Evolutionary conservation across 306 rosid genomes (phyloP).

Genomic region (Acacia confusa): DNA sequence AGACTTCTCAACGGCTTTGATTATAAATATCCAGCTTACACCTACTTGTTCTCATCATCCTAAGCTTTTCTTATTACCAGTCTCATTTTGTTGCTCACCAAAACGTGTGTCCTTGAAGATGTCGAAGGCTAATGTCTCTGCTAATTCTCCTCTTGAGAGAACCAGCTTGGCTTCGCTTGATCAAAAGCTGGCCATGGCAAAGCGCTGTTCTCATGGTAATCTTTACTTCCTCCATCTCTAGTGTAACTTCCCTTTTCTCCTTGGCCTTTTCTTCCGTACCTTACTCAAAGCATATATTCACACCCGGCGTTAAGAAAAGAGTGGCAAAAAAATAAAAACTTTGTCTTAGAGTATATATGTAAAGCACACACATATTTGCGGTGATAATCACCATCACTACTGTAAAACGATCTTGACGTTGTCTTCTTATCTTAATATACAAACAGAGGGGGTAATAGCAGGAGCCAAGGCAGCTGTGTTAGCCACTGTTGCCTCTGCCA

Average conservation of each 20-base stretch:
- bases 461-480: conserved; percentile 83
- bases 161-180: conserved; percentile 49
- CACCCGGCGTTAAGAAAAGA: too few relatives aligned
- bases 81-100: not conserved
- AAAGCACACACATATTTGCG: too few relatives aligned
- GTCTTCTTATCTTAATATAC: not conserved
- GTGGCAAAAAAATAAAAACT: too few relatives aligned
- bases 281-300: not conserved
- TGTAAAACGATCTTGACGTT: not conserved
- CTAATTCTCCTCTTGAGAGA: conserved; percentile 51
- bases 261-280: not conserved
- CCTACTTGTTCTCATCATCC: conserved; percentile 35
- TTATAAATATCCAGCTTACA: conserved; percentile 45
- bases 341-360: too few relatives aligned
- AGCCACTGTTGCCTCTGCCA: conserved; percentile 76
- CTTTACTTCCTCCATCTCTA: not conserved
- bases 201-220: conserved; percentile 62
- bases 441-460: conserved; percentile 74
- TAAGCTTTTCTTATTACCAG: not conserved
- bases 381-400: not conserved
- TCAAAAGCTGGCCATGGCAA: conserved; percentile 64
- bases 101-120: conserved; percentile 28
- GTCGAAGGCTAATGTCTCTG: conserved; percentile 52
- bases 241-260: not conserved
- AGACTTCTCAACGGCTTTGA: not conserved